Evolutionary conservation across 176 grass and related monocot genomes (phyloP), one percentile per base, ranked within the genome.

Genomic region (Phyllostachys edulis): DNA sequence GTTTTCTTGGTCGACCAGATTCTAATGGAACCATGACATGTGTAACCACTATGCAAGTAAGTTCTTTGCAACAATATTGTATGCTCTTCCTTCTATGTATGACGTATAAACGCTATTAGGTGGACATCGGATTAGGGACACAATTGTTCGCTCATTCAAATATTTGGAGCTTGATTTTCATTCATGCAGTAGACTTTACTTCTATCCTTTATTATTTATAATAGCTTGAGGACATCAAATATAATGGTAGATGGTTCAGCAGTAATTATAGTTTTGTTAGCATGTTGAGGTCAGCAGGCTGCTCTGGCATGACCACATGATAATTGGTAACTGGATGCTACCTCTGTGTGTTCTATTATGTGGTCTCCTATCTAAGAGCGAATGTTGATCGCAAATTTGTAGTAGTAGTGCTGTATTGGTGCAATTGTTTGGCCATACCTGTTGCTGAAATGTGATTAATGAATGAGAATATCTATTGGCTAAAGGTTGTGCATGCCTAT

Each of bases 1-100:
- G 93, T 85, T 80, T 69, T 72, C 87, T 98, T 47, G 89, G 91
- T 56, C 87, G 96, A 57, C 69, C 87, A 77, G 91, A 95, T 93
- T 79, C 79, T 82, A 85, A 90, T 69, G 93, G 93, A 80, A 41
- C 76, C 18, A 90, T 98, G 91, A 80, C 47, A 71, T 79, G 80
- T 67, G 87, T 86, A 57, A 98, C 87, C 38, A 92, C 91, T 78
- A 63, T 80, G 36, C 1, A 83, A 79, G 96, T 98, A 95, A 77
- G 85, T 79, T 79, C 63, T 78, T 42, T 46, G 57, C 36, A 76
- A 44, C 8, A 38, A 47, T 11, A 56, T 81, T 74, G 6, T 26
- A 64, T 66, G 34, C 38, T 76, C 4, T 67, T 75, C 38, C 45
- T 26, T 41, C 67, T 84, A 66, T 42, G 71, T 63, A 54, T 67